phyloP scores from a whole-genome alignment of 176 grass and related monocot species.

The Triticum aestivum region IWGSC_CS_RefSeq_v2.1 NC_057795.1:101231393-101231892 shows the following conservation, averaged over 20 bases:
- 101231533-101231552: background rate
- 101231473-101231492: background rate
- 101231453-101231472: too few species aligned
- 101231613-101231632: background rate
- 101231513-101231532: constrained; percentile 8
- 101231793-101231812: background rate
- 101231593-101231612: background rate
- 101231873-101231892: background rate
- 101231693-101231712: constrained; percentile 7
- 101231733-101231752: constrained; percentile 16
- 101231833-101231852: constrained; percentile 14
- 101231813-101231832: background rate
- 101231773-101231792: background rate
- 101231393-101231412: background rate
- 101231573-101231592: background rate
- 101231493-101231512: background rate
- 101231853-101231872: constrained; percentile 24
- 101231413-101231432: background rate
- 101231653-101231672: background rate
- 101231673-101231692: background rate
- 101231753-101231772: background rate
- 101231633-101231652: background rate
- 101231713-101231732: background rate
- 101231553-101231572: background rate
- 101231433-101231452: background rate